Evolutionary conservation across 2,329 filamentous ascomycete species (phyloP), one percentile per base, ranked within the genome.

Genomic region (Penicillium italicum): DNA sequence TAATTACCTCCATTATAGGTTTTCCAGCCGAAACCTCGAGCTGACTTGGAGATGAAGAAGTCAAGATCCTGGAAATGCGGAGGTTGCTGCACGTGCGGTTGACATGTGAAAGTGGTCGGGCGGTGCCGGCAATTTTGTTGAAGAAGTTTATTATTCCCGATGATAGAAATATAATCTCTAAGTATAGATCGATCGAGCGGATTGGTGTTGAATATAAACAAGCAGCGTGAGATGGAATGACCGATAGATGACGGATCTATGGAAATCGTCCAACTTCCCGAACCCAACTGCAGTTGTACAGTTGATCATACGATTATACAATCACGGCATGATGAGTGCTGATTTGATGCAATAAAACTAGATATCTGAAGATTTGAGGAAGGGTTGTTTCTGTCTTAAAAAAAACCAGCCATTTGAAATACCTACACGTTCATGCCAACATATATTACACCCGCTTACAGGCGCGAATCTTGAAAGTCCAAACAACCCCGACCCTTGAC

Each of bases 101-200:
- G 62, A 41, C 63, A 66, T 67, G 65, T 67, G 63, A 67, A 61
- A 61, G 49, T 47, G 56, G 42, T 55, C 58, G 61, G 59, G 7
- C 33, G 56, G 43, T 37, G 14, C 46, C 53, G 46, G 37, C 40
- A 48, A 34, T 34, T 51, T 30, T 48, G 26, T 38, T 50, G 37
- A 34, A 26, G 28, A 36, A 36, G 33, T n/a, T 20, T 33, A 22
- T 20, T 40, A 16, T 14, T 10, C 28, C 31, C 37, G 20, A 52
- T 18, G 18, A 44, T 49, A 22, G 22, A 37, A 20, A 26, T 40
- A n/a, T 22, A 24, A 11, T 30, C 2, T 3, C n/a, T 5, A 20
- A 7, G n/a, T n/a, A 30, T 38, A 16, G n/a, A 40, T 45, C 5
- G 14, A 22, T 10, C 9, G 4, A 2, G 20, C 14, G 33, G 28